Evolutionary conservation across 371 early-diverging fungal species (phyloP).

Genomic region (Rhizomucor pusillus): DNA sequence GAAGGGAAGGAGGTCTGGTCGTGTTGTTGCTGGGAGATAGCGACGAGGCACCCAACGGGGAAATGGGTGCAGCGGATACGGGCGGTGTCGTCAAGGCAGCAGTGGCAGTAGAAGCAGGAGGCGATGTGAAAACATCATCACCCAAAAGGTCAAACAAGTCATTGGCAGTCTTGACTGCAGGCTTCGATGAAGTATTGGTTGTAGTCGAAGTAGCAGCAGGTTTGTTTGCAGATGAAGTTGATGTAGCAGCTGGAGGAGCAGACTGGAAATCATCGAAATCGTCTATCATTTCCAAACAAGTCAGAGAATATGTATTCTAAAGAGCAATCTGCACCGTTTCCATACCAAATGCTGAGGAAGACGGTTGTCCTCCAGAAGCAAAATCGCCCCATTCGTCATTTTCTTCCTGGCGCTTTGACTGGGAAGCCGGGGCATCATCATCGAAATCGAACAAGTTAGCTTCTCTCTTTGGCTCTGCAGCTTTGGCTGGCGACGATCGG

Average conservation of each 20-base stretch:
- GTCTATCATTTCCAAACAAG: conserved; percentile 17
- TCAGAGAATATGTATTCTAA: neutral
- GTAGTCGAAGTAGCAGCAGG: conserved; percentile 10
- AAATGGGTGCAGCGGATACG: neutral
- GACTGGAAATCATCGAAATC: conserved; percentile 68
- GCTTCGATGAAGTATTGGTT: conserved; percentile 8
- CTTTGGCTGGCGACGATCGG: conserved; percentile 15
- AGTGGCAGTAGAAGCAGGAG: conserved; percentile 9
- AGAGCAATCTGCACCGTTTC: neutral
- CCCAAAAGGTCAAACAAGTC: conserved; percentile 47
- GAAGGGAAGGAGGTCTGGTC: conserved; percentile 8
- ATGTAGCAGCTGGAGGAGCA: conserved; percentile 30
- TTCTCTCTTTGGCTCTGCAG: conserved; percentile 31
- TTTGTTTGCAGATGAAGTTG: conserved; percentile 4
- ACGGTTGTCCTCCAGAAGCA: conserved; percentile 35
- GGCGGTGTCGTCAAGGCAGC: conserved; percentile 6
- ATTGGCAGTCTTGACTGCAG: conserved; percentile 14
- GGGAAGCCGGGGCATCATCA: conserved; percentile 24
- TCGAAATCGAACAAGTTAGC: conserved; percentile 64
- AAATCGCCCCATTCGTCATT: conserved; percentile 61
- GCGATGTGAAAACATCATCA: conserved; percentile 26
- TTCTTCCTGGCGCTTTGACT: conserved; percentile 14
- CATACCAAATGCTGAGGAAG: neutral
- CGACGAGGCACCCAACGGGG: neutral
- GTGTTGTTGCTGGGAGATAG: conserved; percentile 6